Evolutionary conservation across 345 rosid genomes (phyloP), one percentile per base, ranked within the genome.

Genomic region (Melastoma malabathricum): DNA sequence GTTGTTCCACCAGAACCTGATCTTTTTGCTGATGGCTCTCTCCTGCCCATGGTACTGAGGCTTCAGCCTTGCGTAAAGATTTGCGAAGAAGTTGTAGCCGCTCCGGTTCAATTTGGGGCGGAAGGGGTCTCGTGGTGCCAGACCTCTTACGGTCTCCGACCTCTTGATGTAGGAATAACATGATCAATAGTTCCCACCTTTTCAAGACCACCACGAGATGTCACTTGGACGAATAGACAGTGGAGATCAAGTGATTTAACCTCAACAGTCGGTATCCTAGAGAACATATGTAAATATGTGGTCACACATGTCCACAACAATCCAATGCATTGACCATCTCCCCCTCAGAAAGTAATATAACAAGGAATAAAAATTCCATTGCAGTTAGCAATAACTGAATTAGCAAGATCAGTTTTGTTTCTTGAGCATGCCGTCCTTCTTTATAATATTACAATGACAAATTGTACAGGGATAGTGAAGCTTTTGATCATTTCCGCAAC

Each of bases 231-330:
- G 61, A 90, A 90, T 50, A 90, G 96, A 46, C 61, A 80, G 69
- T 86, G 85, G 59, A 90, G 72, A 69, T 90, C 92, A 22, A 86
- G 82, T 60, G 63, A 66, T 52, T 49, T 74, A 57, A 94, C 94
- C 58, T 96, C 98, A 9, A 90, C 92, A 8, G 79, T 79, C 48
- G 94, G 98, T 76, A 84, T 65, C 80, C 94, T 84, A 48, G 38
- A 15, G 29, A 14, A 31, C 31, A 27, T 20, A 44, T 20, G 5
- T 6, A 50, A 23, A 31, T 14, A 41, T 13, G 14, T 12, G 34
- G 44, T 17, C 19, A 34, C 12, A 34, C 41, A 34, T 34, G 12
- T 34, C 41, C 41, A 34, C 12, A 12, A 34, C 12, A 34, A 12
- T 34, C 12, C 41, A 34, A 34, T 9, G 12, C 12, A 12, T 6